Base-by-base conservation (phyloP, 371 early-diverging fungal species). In the Mucor saturninus region DNA sequence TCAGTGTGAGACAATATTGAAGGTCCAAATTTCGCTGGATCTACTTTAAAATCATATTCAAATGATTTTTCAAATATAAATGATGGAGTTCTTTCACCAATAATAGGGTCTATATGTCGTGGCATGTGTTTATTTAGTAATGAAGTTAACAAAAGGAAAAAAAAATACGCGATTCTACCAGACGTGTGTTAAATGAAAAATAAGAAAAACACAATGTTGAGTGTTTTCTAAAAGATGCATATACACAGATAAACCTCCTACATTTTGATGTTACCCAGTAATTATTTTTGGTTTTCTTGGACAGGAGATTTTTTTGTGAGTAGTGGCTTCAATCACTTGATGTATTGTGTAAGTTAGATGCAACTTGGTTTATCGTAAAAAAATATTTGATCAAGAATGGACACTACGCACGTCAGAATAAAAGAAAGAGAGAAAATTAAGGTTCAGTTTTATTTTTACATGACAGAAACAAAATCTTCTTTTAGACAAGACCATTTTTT, bases 81-180 rank as follows among this genome's bases (percentile, higher is more conserved):
- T 5, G 45, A 13, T 35, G 52, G 59, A n/a, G 59, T 42, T 48
- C 54, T 65, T 26, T 65, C 52, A n/a, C 46, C 21, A n/a, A 65
- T 15, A 4, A 55, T 38, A 13, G 65, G 65, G 39, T 54, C 65
- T 15, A 55, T 60, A 10, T 40, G 46, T 54, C 65, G 48, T 45
- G 65, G 35, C 65, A 65, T 65, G 35, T 2, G 46, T 6, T 31
- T 31, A n/a, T 5, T 6, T 15, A 45, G 15, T 26, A 26, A 40
- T 8, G 26, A 43, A 14, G 35, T 15, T 11, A n/a, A 26, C 42
- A 29, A 43, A 21, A 9, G 15, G 14, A 14, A n/a, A 57, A 51
- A 50, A 43, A 15, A 32, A 42, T 40, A 35, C 8, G 4, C 8
- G 8, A 35, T 35, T 6, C 0, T 1, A 35, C 8, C 35, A 4